phyloP scores from a whole-genome alignment of 306 rosid genomes.

The Amphicarpaea edgeworthii region DNA sequence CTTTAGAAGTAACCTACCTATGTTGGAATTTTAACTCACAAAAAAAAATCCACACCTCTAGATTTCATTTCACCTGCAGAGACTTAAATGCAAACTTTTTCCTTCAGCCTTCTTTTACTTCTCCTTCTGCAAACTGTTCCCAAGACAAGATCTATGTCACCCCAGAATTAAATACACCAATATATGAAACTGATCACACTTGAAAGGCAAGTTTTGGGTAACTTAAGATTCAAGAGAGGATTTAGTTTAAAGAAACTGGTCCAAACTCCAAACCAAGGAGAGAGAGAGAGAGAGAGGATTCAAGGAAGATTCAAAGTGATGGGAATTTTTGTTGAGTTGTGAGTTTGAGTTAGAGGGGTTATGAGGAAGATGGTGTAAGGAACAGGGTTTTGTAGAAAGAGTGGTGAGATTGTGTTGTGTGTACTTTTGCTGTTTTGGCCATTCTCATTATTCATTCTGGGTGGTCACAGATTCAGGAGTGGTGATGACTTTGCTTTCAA shows the following conservation, averaged over 20 bases:
- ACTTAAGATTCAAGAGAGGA: constrained; percentile 39
- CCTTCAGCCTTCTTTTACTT: constrained; percentile 13
- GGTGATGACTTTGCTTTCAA: constrained; percentile 54
- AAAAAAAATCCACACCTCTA: constrained; percentile 19
- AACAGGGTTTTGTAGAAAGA: constrained; percentile 30
- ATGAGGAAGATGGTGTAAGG: neutral
- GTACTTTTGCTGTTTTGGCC: constrained; percentile 21
- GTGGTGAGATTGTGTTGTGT: neutral
- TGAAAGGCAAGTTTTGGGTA: constrained; percentile 30
- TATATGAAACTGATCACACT: constrained; percentile 21
- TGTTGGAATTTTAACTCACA: constrained; percentile 24
- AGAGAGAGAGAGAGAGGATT: constrained; percentile 30
- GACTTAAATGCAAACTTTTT: constrained; percentile 45
- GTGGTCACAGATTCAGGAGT: constrained; percentile 20
- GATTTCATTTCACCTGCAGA: constrained; percentile 51
- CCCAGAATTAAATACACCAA: constrained; percentile 36
- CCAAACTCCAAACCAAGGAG: constrained; percentile 17
- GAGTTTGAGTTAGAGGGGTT: constrained; percentile 20
- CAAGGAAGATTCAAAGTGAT: constrained; percentile 43
- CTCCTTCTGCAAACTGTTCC: constrained; percentile 36
- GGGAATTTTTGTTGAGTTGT: neutral
- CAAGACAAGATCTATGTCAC: constrained; percentile 58
- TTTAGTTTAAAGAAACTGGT: constrained; percentile 20
- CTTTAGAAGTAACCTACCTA: constrained; percentile 50
- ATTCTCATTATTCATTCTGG: neutral